Conservation (phyloP, 2,329 filamentous ascomycete species). For the Alternaria brassicicola region DNA sequence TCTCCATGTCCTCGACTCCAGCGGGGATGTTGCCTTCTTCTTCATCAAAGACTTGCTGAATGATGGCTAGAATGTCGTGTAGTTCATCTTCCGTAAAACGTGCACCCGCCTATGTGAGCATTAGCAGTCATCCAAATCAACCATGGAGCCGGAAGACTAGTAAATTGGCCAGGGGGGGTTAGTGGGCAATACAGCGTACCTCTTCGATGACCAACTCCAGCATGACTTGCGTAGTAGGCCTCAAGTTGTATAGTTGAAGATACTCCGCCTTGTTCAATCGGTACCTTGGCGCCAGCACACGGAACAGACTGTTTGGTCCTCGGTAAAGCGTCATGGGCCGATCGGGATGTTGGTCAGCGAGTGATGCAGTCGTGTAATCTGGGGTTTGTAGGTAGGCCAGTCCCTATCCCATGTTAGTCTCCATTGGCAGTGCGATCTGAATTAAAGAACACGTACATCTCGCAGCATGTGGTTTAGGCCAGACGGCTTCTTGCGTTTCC, state of each 20-base stretch:
- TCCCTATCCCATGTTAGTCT: slow-evolving; percentile 46
- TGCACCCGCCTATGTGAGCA: slow-evolving; percentile 24
- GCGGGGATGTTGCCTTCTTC: slow-evolving; percentile 36
- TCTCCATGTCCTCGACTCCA: slow-evolving; percentile 34
- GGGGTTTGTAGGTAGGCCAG: slow-evolving; percentile 53
- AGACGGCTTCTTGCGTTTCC: slow-evolving; percentile 45
- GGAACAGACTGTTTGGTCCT: slow-evolving; percentile 40
- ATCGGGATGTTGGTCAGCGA: slow-evolving; percentile 24
- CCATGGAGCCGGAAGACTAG: neutral
- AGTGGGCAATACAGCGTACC: slow-evolving; percentile 18
- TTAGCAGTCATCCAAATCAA: too few relatives aligned
- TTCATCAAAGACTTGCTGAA: slow-evolving; percentile 39
- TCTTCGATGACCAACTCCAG: slow-evolving; percentile 47
- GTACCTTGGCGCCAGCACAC: slow-evolving; percentile 38
- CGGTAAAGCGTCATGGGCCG: slow-evolving; percentile 46
- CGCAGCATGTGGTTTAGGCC: slow-evolving; percentile 67
- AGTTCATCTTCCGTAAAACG: slow-evolving; percentile 42
- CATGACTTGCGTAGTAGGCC: slow-evolving; percentile 39
- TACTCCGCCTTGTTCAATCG: slow-evolving; percentile 48
- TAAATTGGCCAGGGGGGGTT: too few relatives aligned
- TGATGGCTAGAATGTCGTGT: slow-evolving; percentile 36
- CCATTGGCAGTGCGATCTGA: neutral
- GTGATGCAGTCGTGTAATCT: slow-evolving; percentile 28
- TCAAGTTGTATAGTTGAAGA: slow-evolving; percentile 47
- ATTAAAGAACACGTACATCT: slow-evolving; percentile 59